Conservation (phyloP, 2,329 filamentous ascomycete species). For the Aspergillus awamori region DNA sequence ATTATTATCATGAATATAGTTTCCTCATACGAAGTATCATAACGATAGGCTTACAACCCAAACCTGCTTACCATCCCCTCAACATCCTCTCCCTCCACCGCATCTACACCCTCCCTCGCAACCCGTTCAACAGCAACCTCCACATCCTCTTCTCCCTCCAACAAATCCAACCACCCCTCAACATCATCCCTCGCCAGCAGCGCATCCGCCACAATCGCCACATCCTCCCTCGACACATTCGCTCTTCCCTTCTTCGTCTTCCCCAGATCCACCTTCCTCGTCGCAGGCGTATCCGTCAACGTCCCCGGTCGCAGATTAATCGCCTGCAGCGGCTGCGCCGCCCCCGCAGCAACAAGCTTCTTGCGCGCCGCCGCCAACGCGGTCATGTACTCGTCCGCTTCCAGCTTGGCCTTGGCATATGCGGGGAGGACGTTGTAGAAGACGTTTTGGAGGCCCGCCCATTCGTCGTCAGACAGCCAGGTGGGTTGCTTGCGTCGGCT, state of each 20-base stretch:
- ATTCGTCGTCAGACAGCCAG: conserved; percentile 56
- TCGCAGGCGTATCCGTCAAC: conserved; percentile 52
- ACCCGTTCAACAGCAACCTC: conserved; percentile 51
- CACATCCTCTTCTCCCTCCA: conserved; percentile 54
- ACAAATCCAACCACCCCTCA: conserved; percentile 57
- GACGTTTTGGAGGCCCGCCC: conserved; percentile 48
- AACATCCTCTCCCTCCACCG: conserved; percentile 55
- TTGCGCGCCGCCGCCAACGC: conserved; percentile 45
- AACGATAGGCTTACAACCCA: not conserved
- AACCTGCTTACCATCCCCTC: conserved; percentile 45
- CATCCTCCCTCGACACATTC: conserved; percentile 53
- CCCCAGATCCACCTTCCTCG: conserved; percentile 53
- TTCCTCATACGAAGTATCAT: not conserved
- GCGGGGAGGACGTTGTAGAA: conserved; percentile 54
- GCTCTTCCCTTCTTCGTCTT: conserved; percentile 48
- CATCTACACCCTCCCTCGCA: conserved; percentile 50
- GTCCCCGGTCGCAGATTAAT: conserved; percentile 56
- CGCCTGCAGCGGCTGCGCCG: conserved; percentile 45
- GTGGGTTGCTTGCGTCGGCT: conserved; percentile 51
- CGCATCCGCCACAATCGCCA: conserved; percentile 54
- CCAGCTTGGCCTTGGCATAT: conserved; percentile 59
- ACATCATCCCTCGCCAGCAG: conserved; percentile 53
- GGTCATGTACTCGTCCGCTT: conserved; percentile 59
- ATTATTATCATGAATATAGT: not conserved
- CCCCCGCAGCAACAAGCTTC: conserved; percentile 16